Percentiles rank a stretch among this genome's conserved stretches.
These are phyloP conservation scores for Tricholoma flavovirens DNA, from an alignment of 768 basidiomycete species.

Conservation along the genomic window DNA sequence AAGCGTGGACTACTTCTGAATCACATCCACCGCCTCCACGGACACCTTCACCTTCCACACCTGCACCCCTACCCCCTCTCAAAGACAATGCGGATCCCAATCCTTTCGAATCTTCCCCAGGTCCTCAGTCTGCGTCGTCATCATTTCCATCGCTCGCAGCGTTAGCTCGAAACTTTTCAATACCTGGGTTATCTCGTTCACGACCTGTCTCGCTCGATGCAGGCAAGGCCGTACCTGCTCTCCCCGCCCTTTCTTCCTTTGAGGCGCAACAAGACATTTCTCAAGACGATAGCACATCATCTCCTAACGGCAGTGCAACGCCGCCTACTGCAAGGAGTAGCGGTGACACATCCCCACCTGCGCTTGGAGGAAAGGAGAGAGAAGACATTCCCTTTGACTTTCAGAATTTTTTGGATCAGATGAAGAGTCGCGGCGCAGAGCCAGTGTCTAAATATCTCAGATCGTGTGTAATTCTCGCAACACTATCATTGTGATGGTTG, in stretches of 20 bases:
- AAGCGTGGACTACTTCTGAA: slow-evolving; percentile 30
- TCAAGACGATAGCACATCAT: slow-evolving; percentile 10
- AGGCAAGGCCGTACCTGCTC: slow-evolving; percentile 53
- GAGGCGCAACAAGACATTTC: slow-evolving; percentile 40
- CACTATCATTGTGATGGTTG: background rate
- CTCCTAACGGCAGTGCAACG: slow-evolving; percentile 16
- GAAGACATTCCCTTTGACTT: slow-evolving; percentile 74
- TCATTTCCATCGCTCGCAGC: slow-evolving; percentile 62
- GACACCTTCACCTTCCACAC: slow-evolving; percentile 31
- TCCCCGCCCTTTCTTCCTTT: slow-evolving; percentile 49
- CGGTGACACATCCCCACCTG: slow-evolving; percentile 25
- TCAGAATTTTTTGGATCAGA: slow-evolving; percentile 91
- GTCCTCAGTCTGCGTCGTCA: slow-evolving; percentile 29
- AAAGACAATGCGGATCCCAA: slow-evolving; percentile 26
- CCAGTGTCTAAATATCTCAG: slow-evolving; percentile 92
- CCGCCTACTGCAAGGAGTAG: slow-evolving; percentile 23
- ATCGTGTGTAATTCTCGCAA: slow-evolving; percentile 56
- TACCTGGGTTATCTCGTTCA: slow-evolving; percentile 42
- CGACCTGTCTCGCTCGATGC: slow-evolving; percentile 58
- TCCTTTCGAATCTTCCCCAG: slow-evolving; percentile 21
- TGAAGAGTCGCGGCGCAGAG: slow-evolving; percentile 83
- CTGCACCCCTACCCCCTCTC: slow-evolving; percentile 23
- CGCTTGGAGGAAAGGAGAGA: slow-evolving; percentile 16
- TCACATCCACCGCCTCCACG: slow-evolving; percentile 52
- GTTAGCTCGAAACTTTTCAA: slow-evolving; percentile 58